Percentiles rank a stretch among this genome's conserved stretches.
Conservation (phyloP, 768 basidiomycete genomes). For the Leccinum incarnatum region DNA sequence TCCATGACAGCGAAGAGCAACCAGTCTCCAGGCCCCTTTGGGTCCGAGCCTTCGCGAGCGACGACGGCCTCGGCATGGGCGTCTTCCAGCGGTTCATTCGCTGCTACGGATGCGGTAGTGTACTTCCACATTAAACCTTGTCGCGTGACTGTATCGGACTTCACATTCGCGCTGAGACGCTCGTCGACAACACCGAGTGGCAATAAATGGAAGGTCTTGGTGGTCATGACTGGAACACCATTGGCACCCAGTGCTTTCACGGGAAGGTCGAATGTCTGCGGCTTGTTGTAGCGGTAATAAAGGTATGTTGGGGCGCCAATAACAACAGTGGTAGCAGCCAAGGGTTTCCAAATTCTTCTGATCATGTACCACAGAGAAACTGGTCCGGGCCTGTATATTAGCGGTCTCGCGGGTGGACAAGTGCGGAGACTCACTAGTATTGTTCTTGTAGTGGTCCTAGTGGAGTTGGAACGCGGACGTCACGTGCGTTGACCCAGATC, state of each 20-base stretch:
- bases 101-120: slow-evolving; percentile 73
- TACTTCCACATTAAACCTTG: slow-evolving; percentile 70
- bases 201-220: slow-evolving; percentile 52
- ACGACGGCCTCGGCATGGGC: slow-evolving; percentile 72
- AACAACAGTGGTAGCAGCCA: slow-evolving; percentile 51
- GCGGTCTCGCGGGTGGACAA: background rate
- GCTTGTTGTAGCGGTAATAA: slow-evolving; percentile 47
- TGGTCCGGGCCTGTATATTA: background rate
- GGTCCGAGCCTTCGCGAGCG: slow-evolving; percentile 56
- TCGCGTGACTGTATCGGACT: slow-evolving; percentile 42
- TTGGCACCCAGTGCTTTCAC: slow-evolving; percentile 53
- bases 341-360: slow-evolving; percentile 64
- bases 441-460: background rate
- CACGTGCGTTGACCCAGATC: slow-evolving; percentile 22
- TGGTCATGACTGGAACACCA: slow-evolving; percentile 57
- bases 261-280: slow-evolving; percentile 57
- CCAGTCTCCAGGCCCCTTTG: slow-evolving; percentile 63
- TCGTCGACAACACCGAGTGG: slow-evolving; percentile 53
- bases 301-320: slow-evolving; percentile 59
- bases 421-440: background rate
- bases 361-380: slow-evolving; percentile 43
- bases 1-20: slow-evolving; percentile 90
- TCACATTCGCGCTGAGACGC: slow-evolving; percentile 55
- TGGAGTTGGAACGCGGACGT: background rate
- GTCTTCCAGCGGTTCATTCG: slow-evolving; percentile 93